Conservation (phyloP, 139 green algal genomes). For the Bryopsis sp. region DNA sequence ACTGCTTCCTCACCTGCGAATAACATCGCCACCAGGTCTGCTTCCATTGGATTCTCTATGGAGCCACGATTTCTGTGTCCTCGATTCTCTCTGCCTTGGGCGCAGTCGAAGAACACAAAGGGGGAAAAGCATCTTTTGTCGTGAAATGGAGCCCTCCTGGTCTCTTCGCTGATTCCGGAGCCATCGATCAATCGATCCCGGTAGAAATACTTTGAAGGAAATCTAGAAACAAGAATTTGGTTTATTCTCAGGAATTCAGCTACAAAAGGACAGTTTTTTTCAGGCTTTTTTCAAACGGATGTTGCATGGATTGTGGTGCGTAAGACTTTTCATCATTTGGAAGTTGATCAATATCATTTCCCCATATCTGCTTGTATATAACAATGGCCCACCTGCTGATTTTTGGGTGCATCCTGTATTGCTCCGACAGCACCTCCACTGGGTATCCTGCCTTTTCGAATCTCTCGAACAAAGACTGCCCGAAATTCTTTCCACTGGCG, state of each 20-base stretch:
- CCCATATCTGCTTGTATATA: not conserved
- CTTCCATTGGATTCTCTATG: not conserved
- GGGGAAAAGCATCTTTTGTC: constrained; percentile 24
- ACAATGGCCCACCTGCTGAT: constrained; percentile 33
- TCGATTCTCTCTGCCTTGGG: constrained; percentile 37
- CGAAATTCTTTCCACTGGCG: constrained; percentile 32
- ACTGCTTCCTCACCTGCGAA: not conserved
- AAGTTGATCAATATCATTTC: not conserved
- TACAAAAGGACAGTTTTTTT: not conserved
- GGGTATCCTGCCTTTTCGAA: constrained; percentile 38
- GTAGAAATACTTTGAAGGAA: constrained; percentile 59
- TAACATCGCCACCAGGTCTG: not conserved
- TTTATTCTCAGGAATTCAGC: not conserved
- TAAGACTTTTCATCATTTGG: not conserved
- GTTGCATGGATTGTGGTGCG: not conserved
- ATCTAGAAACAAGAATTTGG: constrained; percentile 10
- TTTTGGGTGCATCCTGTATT: constrained; percentile 70
- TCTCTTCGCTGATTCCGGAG: constrained; percentile 20
- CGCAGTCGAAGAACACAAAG: constrained; percentile 34
- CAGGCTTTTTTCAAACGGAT: not conserved
- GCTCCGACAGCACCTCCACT: constrained; percentile 45
- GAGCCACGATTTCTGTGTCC: constrained; percentile 15
- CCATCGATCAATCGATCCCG: constrained; percentile 35
- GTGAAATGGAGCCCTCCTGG: constrained; percentile 40
- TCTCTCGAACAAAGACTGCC: constrained; percentile 59